A percentile compares a stretch with the other conserved stretches of the same genome.
These are phyloP conservation scores for Psilocybe cyanescens DNA, from an alignment of 768 basidiomycete species.

Conservation along the genomic window DNA sequence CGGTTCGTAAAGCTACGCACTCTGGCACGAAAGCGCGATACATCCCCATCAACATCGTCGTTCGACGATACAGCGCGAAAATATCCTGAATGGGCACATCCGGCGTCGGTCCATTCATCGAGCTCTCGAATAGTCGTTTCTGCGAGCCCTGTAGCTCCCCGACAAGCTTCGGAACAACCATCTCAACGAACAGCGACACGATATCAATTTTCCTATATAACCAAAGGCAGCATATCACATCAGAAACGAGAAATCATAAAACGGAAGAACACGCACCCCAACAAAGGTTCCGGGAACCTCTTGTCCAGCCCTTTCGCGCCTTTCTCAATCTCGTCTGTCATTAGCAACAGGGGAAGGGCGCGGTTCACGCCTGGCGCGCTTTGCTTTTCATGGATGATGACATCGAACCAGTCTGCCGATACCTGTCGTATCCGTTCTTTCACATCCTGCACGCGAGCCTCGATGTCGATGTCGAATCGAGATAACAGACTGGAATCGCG, in stretches of 20 bases:
- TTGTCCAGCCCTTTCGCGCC: conserved; percentile 82
- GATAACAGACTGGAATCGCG: conserved; percentile 71
- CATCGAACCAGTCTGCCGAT: conserved; percentile 62
- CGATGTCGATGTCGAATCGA: conserved; percentile 75
- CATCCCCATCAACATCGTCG: conserved; percentile 79
- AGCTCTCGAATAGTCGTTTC: conserved; percentile 78
- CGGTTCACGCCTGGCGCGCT: conserved; percentile 77
- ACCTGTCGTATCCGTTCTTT: conserved; percentile 66
- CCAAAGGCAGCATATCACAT: not conserved
- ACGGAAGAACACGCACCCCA: conserved; percentile 58
- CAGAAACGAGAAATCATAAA: not conserved
- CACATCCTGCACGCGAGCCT: conserved; percentile 67
- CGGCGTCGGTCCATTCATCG: conserved; percentile 85
- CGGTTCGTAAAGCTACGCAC: conserved; percentile 47
- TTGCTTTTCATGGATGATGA: conserved; percentile 66
- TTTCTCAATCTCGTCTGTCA: conserved; percentile 93
- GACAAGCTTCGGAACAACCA: conserved; percentile 66
- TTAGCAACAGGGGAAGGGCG: conserved; percentile 77
- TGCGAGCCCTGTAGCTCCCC: conserved; percentile 70
- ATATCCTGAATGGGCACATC: conserved; percentile 90
- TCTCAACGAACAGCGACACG: conserved; percentile 74
- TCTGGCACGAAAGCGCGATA: conserved; percentile 77
- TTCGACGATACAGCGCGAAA: conserved; percentile 82
- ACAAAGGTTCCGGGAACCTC: conserved; percentile 81
- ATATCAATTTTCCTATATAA: conserved; percentile 66